Evolutionary conservation across 2,329 filamentous ascomycete genomes (phyloP).

Genomic region (Ophiobolus disseminans): DNA sequence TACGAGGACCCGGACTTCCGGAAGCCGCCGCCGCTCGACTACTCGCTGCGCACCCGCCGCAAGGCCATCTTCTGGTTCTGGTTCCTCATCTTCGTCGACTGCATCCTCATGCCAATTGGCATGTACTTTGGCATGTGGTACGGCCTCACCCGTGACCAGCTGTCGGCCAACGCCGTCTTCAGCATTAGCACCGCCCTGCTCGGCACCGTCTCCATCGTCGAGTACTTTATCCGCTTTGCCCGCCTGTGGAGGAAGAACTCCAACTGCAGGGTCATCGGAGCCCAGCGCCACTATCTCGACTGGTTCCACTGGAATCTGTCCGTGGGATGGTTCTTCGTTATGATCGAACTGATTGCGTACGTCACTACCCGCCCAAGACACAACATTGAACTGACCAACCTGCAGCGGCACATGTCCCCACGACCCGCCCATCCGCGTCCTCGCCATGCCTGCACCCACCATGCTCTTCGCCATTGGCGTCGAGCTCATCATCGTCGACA

Average conservation of each 20-base stretch:
- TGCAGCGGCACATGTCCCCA: constrained; percentile 54
- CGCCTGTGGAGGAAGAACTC: constrained; percentile 60
- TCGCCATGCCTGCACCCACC: constrained; percentile 60
- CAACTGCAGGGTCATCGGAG: constrained; percentile 60
- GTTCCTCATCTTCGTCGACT: constrained; percentile 65
- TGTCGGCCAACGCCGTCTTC: constrained; percentile 61
- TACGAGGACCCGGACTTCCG: constrained; percentile 51
- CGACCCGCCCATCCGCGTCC: constrained; percentile 59
- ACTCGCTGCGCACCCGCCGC: constrained; percentile 62
- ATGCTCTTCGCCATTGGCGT: constrained; percentile 62
- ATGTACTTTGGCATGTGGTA: constrained; percentile 70
- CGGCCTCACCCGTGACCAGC: constrained; percentile 52
- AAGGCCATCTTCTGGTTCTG: constrained; percentile 66
- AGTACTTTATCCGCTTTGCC: constrained; percentile 59
- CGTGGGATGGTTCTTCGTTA: constrained; percentile 62
- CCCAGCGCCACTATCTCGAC: constrained; percentile 56
- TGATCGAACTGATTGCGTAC: constrained; percentile 63
- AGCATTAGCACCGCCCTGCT: constrained; percentile 62
- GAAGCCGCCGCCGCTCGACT: constrained; percentile 62
- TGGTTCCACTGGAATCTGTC: constrained; percentile 66
- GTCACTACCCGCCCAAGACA: constrained; percentile 17
- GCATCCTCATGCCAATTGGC: constrained; percentile 63
- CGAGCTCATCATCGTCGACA: constrained; percentile 59
- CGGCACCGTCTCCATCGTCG: constrained; percentile 61
- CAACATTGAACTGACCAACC: constrained; percentile 10